Percentiles rank a stretch among this genome's conserved stretches.
phyloP scores from a whole-genome alignment of 1,139 yeast genomes.

The Candida dubliniensis region DNA sequence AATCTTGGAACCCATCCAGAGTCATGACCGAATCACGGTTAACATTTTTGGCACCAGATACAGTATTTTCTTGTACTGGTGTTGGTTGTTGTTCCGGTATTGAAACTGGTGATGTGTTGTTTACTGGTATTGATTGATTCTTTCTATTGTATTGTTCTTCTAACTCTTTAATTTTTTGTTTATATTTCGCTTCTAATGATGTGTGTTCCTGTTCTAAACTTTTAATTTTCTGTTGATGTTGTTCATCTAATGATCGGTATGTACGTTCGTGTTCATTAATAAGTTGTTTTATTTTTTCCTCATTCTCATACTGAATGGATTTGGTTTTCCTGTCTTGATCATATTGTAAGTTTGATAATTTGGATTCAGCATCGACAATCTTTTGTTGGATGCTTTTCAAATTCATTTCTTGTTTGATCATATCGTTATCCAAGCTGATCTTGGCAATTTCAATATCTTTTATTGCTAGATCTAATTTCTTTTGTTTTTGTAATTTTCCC shows the following conservation, averaged over 20 bases:
- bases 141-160: constrained; percentile 8
- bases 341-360: constrained; percentile 10
- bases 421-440: constrained; percentile 21
- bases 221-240: neutral
- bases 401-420: constrained; percentile 14
- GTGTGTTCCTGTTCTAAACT: neutral
- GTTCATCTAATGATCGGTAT: constrained; percentile 4
- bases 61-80: constrained; percentile 7
- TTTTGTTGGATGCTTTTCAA: constrained; percentile 12
- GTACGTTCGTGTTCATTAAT: constrained; percentile 10
- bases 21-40: constrained; percentile 18
- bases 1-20: constrained; percentile 39
- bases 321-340: constrained; percentile 12
- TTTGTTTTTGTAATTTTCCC: constrained; percentile 21
- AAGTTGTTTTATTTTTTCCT: constrained; percentile 7
- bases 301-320: constrained; percentile 13
- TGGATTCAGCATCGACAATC: constrained; percentile 10
- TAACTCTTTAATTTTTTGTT: constrained; percentile 10
- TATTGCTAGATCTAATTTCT: constrained; percentile 20
- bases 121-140: constrained; percentile 3
- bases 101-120: constrained; percentile 11
- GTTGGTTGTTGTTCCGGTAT: constrained; percentile 14
- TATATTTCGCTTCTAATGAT: constrained; percentile 12
- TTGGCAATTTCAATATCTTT: constrained; percentile 25
- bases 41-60: neutral